Percentiles rank a stretch among this genome's conserved stretches.
Conservation (phyloP, 768 basidiomycete species). For the Naganishia antarctica region DNA sequence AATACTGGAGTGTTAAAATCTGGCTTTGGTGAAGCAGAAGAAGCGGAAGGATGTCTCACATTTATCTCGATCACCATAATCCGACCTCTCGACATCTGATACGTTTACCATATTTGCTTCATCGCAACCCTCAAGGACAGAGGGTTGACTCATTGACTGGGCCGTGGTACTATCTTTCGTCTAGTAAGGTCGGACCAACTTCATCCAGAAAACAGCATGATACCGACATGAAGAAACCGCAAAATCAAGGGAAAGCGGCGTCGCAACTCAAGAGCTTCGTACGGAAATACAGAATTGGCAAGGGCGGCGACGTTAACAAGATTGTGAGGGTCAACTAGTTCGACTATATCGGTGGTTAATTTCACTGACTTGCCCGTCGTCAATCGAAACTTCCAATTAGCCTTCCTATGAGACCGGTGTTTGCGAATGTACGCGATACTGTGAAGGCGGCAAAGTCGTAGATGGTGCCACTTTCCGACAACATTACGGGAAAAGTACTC, state of each 20-base stretch:
- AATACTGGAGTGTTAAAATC: too few species aligned
- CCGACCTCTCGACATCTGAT: neutral
- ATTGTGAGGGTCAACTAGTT: slow-evolving; percentile 8
- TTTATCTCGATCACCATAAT: neutral
- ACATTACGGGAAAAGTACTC: neutral
- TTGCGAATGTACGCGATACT: slow-evolving; percentile 11
- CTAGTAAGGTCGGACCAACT: too few species aligned
- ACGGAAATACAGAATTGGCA: neutral
- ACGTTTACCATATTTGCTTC: neutral
- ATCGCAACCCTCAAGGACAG: too few species aligned
- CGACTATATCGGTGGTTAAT: too few species aligned
- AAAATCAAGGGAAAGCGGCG: too few species aligned
- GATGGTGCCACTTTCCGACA: slow-evolving; percentile 3
- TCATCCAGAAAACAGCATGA: too few species aligned
- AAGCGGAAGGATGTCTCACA: slow-evolving; percentile 1
- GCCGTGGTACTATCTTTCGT: too few species aligned
- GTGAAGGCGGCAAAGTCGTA: slow-evolving; percentile 5
- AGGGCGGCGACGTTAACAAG: neutral
- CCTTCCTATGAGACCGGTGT: slow-evolving; percentile 6
- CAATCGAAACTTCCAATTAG: too few species aligned
- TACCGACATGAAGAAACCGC: neutral
- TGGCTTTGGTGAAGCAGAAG: too few species aligned
- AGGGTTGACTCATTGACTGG: too few species aligned
- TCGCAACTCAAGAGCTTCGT: neutral
- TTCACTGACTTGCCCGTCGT: too few species aligned